Evolutionary conservation across 1,284 basidiomycete genomes (phyloP), one percentile per base, ranked within the genome.

Genomic region (Melampsora occidentalis): DNA sequence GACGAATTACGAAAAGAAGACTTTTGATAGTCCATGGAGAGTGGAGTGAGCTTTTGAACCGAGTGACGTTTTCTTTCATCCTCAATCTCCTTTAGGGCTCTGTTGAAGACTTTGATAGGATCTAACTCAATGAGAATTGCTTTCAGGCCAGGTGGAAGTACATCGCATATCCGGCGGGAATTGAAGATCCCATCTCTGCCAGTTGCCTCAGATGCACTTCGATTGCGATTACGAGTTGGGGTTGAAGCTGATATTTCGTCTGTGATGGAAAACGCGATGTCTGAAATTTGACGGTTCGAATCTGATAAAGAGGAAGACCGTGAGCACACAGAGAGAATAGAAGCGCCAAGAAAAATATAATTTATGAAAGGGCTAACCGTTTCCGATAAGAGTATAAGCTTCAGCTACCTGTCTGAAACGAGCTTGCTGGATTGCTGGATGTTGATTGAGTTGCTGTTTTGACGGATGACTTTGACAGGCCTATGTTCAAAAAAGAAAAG

Each of bases 341-440:
- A 57, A n/a, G 53, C 9, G 53, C 25, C 25, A 57, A 12, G 53
- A 57, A 22, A 7, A 20, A 57, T 28, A 57, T 7, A n/a, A 28
- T n/a, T 57, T n/a, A 2, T 22, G 53, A 57, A 57, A 5, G 25
- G 42, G 42, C 53, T n/a, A 57, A 57, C 53, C 53, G 53, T 57
- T 57, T n/a, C 53, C 53, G 53, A 57, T 22, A 16, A 57, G 53
- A n/a, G 53, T 57, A 57, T 57, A 57, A n/a, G 53, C 53, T 57
- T 57, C 53, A 28, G 53, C 53, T 57, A 28, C 53, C 20, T 28
- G 53, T 57, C 53, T 57, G 20, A 57, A 57, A 28, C 53, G 53
- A 57, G 53, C 5, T 57, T 57, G 53, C 22, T 57, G 53, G 22
- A 57, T 57, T 57, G 53, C 53, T 28, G 53, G 53, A 22, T 57